phyloP scores from a whole-genome alignment of 805 yeast species.

The Suhomyces prunicola region DNA sequence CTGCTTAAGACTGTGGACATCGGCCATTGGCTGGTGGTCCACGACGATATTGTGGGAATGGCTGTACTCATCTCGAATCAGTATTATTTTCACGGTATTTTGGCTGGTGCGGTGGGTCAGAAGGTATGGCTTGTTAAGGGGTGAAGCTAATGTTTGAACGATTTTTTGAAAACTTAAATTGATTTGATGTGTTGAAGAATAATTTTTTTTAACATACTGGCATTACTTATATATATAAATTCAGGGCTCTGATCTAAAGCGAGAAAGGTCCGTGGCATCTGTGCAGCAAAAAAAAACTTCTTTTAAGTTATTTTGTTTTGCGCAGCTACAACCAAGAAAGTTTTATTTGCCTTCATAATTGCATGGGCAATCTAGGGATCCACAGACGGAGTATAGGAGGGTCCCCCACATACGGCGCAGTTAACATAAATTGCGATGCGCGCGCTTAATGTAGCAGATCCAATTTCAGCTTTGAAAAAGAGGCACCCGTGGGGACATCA shows the following conservation, averaged over 20 bases:
- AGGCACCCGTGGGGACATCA: too few relatives aligned
- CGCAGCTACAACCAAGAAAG: neutral
- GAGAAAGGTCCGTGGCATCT: neutral
- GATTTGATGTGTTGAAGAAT: too few relatives aligned
- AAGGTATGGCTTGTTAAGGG: neutral
- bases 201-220: neutral
- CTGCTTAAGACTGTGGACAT: slow-evolving; percentile 27
- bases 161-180: neutral
- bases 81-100: neutral
- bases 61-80: neutral
- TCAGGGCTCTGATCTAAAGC: neutral
- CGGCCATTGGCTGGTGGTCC: slow-evolving; percentile 27
- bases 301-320: neutral
- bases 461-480: too few relatives aligned
- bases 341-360: too few relatives aligned
- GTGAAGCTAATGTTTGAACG: neutral
- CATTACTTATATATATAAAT: neutral
- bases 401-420: too few relatives aligned
- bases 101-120: neutral
- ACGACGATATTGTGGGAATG: slow-evolving; percentile 7
- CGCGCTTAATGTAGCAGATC: too few relatives aligned
- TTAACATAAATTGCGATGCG: too few relatives aligned
- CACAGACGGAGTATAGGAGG: neutral
- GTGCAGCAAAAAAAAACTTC: neutral
- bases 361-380: too few relatives aligned